Conservation (phyloP, 805 yeast genomes). For the Candida adriatica region DNA sequence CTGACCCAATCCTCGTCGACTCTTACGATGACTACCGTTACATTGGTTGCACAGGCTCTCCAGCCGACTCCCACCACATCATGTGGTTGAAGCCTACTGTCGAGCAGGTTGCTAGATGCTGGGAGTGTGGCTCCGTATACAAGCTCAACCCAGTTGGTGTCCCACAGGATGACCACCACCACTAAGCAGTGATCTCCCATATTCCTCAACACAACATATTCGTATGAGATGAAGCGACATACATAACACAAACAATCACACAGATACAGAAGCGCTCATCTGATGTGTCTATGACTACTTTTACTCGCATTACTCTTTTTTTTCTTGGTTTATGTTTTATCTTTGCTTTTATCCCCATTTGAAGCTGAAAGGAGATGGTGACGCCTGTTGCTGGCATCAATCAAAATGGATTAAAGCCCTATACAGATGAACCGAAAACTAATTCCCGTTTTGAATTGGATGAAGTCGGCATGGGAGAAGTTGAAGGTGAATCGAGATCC, state of each 20-base stretch:
- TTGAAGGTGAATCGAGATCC: too few relatives aligned
- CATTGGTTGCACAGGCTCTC: constrained; percentile 96
- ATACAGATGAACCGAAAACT: too few relatives aligned
- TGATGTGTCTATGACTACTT: constrained; percentile 5
- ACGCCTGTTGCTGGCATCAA: too few relatives aligned
- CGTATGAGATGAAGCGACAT: not conserved
- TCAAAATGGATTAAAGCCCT: too few relatives aligned
- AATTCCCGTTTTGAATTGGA: too few relatives aligned
- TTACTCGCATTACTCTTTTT: constrained; percentile 7
- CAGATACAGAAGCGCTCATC: constrained; percentile 1
- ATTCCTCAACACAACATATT: too few relatives aligned
- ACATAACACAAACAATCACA: too few relatives aligned
- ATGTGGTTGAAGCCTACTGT: constrained; percentile 89
- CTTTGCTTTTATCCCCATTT: constrained; percentile 1
- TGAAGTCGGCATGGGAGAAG: too few relatives aligned
- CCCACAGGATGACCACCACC: constrained; percentile 49
- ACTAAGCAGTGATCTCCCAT: too few relatives aligned
- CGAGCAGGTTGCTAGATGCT: constrained; percentile 85
- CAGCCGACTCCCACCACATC: constrained; percentile 85
- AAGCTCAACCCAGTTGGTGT: constrained; percentile 83
- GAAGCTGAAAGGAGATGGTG: not conserved
- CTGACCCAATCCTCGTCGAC: constrained; percentile 84
- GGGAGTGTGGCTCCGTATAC: constrained; percentile 98
- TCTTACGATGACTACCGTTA: constrained; percentile 89
- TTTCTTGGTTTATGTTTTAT: constrained; percentile 1